These are phyloP conservation scores for Alternaria triticina DNA, from an alignment of 2,329 filamentous ascomycete genomes.

Conservation along the genomic window DNA sequence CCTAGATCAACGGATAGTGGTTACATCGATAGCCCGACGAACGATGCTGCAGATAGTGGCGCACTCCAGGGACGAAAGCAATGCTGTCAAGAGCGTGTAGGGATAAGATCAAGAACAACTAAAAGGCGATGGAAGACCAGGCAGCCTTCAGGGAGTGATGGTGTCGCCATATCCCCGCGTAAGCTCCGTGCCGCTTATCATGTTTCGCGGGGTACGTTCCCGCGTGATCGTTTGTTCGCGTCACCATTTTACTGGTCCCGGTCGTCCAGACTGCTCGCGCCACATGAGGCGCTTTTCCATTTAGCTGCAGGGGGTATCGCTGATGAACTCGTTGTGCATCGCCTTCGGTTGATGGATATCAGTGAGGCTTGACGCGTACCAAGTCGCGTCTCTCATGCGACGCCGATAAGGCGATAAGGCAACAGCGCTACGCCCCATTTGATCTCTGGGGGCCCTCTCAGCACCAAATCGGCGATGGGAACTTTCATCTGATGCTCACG, in stretches of 20 bases:
- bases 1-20: slow-evolving; percentile 1
- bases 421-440: slow-evolving; percentile 7
- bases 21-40: slow-evolving; percentile 2
- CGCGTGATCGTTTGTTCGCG: slow-evolving; percentile 29
- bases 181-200: slow-evolving; percentile 34
- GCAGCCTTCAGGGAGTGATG: slow-evolving; percentile 12
- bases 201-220: slow-evolving; percentile 30
- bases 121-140: neutral
- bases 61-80: neutral
- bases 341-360: neutral
- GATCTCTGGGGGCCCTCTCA: neutral
- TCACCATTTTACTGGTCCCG: slow-evolving; percentile 5
- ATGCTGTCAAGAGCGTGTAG: neutral
- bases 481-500: neutral
- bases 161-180: slow-evolving; percentile 28
- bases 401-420: slow-evolving; percentile 30
- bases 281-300: neutral
- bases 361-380: neutral
- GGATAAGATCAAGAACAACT: neutral
- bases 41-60: neutral
- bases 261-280: neutral
- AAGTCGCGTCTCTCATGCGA: slow-evolving; percentile 12
- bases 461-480: neutral
- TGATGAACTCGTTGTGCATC: neutral
- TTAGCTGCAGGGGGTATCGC: neutral